Percentiles rank a stretch among this genome's conserved stretches.
These are phyloP conservation scores for Blyttiomyces sp. DNA, from an alignment of 371 early-diverging fungal genomes.

Conservation along the genomic window DNA sequence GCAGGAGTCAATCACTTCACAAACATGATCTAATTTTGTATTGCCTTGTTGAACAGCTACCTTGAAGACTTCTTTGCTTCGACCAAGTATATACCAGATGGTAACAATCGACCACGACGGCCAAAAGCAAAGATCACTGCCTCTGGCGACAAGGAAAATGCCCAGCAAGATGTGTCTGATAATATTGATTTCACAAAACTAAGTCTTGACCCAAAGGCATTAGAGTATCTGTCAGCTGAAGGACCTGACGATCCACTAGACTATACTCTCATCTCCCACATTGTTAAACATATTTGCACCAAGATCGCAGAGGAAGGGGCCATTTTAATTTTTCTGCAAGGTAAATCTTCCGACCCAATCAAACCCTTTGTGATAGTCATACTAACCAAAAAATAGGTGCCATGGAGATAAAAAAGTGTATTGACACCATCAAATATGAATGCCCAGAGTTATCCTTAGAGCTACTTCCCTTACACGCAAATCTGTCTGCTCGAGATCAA, in stretches of 20 bases:
- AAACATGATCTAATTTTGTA: no score
- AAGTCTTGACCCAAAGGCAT: no score
- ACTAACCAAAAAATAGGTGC: no score
- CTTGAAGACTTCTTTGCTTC: slow-evolving; percentile 31
- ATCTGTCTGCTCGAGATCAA: slow-evolving; percentile 36
- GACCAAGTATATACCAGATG: slow-evolving; percentile 40
- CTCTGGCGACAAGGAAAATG: no score
- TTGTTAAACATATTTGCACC: slow-evolving; percentile 59
- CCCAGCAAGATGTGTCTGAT: no score
- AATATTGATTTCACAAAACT: no score
- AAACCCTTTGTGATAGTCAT: no score
- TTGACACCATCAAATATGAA: slow-evolving; percentile 43
- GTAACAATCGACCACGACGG: background rate
- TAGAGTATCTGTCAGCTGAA: no score
- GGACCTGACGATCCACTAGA: slow-evolving; percentile 54
- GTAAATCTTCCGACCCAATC: no score
- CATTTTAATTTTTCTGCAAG: slow-evolving; percentile 73
- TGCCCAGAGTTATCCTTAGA: slow-evolving; percentile 11
- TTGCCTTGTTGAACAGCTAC: no score
- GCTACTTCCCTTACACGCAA: slow-evolving; percentile 43
- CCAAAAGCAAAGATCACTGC: background rate
- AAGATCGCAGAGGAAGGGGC: slow-evolving; percentile 54
- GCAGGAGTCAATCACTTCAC: no score
- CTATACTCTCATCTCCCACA: slow-evolving; percentile 61
- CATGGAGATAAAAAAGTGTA: slow-evolving; percentile 69